Percentiles rank a stretch among this genome's conserved stretches.
phyloP scores from a whole-genome alignment of 2,329 filamentous ascomycete species.

The Rhynchosporium graminicola region DNA sequence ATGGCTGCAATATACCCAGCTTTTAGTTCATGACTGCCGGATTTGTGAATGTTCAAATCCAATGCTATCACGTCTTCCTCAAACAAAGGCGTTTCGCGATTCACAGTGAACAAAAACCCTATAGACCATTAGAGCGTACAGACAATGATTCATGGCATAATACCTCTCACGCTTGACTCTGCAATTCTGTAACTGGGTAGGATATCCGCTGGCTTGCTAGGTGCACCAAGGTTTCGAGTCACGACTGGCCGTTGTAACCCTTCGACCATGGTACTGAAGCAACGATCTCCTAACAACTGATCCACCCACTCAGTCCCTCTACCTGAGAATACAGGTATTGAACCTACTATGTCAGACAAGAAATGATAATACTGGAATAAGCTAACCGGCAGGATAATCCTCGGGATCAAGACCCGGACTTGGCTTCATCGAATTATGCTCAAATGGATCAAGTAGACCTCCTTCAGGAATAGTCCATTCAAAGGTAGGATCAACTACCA shows the following conservation, averaged over 20 bases:
- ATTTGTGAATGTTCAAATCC: neutral
- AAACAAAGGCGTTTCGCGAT: slow-evolving; percentile 1
- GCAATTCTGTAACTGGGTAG: slow-evolving; percentile 3
- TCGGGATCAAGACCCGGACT: neutral
- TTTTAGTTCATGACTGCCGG: neutral
- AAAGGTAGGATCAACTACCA: slow-evolving; percentile 2
- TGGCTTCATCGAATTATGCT: too few species aligned
- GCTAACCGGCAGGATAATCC: slow-evolving; percentile 10
- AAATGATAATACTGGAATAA: neutral
- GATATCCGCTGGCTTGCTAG: neutral
- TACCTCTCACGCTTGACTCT: slow-evolving; percentile 7
- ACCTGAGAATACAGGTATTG: neutral
- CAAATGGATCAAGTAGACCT: slow-evolving; percentile 4
- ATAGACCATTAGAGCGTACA: neutral
- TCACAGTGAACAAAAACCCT: slow-evolving; percentile 7
- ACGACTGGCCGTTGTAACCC: neutral
- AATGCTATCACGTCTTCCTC: neutral
- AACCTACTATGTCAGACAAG: slow-evolving; percentile 1
- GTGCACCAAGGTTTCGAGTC: neutral
- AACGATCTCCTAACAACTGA: neutral
- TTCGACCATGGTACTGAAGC: slow-evolving; percentile 9
- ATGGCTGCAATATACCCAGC: slow-evolving; percentile 11
- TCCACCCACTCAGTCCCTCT: slow-evolving; percentile 8
- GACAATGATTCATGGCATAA: neutral
- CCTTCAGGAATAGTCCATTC: neutral